These are phyloP conservation scores for Saccharomycopsis hybrid DNA, from an alignment of 1,139 yeast species.

Conservation along the genomic window DNA sequence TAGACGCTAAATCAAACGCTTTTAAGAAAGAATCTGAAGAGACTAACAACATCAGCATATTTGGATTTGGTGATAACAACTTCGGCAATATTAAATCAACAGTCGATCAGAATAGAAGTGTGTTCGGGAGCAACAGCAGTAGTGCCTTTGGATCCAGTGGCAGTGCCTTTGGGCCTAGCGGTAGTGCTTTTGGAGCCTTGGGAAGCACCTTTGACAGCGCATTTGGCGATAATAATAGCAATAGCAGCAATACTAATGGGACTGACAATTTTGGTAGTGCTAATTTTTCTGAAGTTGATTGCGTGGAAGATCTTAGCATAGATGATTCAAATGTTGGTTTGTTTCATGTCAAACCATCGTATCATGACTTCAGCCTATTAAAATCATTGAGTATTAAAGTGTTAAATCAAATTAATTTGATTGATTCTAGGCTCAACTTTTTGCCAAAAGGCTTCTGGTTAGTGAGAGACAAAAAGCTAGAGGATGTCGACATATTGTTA, in stretches of 20 bases:
- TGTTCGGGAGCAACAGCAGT: conserved; percentile 1
- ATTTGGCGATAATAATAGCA: not conserved
- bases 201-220: not conserved
- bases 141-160: conserved; percentile 17
- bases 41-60: not conserved
- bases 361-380: conserved; percentile 27
- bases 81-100: conserved; percentile 8
- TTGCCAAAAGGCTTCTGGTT: conserved; percentile 55
- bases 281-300: not conserved
- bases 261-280: not conserved
- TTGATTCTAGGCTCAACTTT: conserved; percentile 61
- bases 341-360: not conserved
- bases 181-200: conserved; percentile 14
- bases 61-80: not conserved
- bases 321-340: not conserved
- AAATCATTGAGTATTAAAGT: conserved; percentile 42
- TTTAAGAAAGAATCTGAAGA: not conserved
- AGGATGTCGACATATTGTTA: conserved; percentile 26
- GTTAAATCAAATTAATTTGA: conserved; percentile 59
- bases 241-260: not conserved
- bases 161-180: not conserved
- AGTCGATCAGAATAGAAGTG: not conserved
- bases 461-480: conserved; percentile 26
- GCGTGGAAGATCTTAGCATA: not conserved
- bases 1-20: not conserved